These are phyloP conservation scores for Gomphus bonarii DNA, from an alignment of 1,284 basidiomycete genomes.

Conservation along the genomic window DNA sequence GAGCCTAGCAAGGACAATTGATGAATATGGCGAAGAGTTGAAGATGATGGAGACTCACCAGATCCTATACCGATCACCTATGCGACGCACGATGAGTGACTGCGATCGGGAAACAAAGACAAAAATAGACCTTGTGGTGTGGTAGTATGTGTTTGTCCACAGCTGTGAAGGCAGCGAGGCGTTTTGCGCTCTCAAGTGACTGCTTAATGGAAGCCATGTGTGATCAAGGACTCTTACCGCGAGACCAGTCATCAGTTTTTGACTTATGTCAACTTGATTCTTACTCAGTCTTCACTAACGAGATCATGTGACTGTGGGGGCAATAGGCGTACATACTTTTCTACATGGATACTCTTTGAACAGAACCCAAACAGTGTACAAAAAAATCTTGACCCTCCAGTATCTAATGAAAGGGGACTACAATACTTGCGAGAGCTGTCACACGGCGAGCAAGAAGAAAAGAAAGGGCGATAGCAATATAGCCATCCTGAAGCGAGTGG, in stretches of 20 bases:
- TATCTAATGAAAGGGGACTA: too few relatives aligned
- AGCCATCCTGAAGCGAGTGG: too few relatives aligned
- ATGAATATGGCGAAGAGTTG: neutral
- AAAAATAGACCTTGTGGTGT: slow-evolving; percentile 64
- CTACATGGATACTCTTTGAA: too few relatives aligned
- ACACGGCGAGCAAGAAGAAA: too few relatives aligned
- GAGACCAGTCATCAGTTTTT: neutral
- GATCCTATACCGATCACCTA: slow-evolving; percentile 89
- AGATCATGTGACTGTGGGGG: too few relatives aligned
- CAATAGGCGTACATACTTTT: too few relatives aligned
- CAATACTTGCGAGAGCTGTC: too few relatives aligned
- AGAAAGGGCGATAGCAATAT: too few relatives aligned
- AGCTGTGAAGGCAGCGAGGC: slow-evolving; percentile 87
- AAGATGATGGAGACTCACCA: slow-evolving; percentile 29
- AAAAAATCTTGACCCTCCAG: too few relatives aligned
- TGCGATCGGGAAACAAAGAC: neutral
- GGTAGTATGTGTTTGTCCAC: slow-evolving; percentile 84
- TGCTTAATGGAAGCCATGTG: slow-evolving; percentile 17
- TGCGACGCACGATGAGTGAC: neutral
- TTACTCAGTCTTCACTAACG: too few relatives aligned
- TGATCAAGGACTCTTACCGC: neutral
- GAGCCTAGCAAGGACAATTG: slow-evolving; percentile 48
- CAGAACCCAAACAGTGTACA: too few relatives aligned
- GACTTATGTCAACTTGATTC: neutral
- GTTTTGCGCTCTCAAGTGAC: slow-evolving; percentile 71